phyloP scores from a whole-genome alignment of 306 rosid genomes.

The Benincasa hispida region DNA sequence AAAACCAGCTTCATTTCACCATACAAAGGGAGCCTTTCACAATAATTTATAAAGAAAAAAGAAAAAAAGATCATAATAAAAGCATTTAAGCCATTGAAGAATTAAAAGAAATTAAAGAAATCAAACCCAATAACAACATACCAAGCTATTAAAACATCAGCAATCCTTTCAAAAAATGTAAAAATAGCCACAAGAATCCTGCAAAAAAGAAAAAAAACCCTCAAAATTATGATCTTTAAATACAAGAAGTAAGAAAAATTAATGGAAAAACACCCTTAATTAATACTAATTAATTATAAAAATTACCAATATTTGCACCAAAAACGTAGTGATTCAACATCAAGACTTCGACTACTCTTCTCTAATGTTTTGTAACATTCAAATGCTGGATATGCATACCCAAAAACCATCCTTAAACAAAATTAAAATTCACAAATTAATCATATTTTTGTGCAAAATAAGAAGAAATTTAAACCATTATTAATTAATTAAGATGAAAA shows the following conservation, averaged over 20 bases:
- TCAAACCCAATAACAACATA: slow-evolving; percentile 5
- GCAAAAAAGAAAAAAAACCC: slow-evolving; percentile 1
- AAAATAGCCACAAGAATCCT: slow-evolving; percentile 80
- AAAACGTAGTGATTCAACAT: slow-evolving; percentile 63
- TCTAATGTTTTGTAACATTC: slow-evolving; percentile 74
- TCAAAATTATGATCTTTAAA: too few species aligned
- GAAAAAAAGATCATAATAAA: not conserved
- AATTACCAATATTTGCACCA: slow-evolving; percentile 94
- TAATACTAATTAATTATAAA: too few species aligned
- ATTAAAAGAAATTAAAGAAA: not conserved
- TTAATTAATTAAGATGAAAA: not conserved
- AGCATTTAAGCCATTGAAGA: not conserved
- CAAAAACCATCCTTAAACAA: slow-evolving; percentile 39
- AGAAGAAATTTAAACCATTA: too few species aligned
- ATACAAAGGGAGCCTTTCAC: slow-evolving; percentile 6
- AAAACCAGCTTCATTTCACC: slow-evolving; percentile 13
- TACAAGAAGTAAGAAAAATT: not conserved
- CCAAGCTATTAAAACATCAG: slow-evolving; percentile 63
- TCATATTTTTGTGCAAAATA: not conserved
- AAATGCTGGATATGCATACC: slow-evolving; percentile 93
- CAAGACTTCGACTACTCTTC: slow-evolving; percentile 33
- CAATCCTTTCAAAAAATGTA: slow-evolving; percentile 52
- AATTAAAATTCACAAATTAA: not conserved
- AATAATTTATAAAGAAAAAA: too few species aligned
- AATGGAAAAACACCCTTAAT: not conserved